phyloP scores from a whole-genome alignment of 371 early-diverging fungal species.

The Apophysomyces variabilis region DNA sequence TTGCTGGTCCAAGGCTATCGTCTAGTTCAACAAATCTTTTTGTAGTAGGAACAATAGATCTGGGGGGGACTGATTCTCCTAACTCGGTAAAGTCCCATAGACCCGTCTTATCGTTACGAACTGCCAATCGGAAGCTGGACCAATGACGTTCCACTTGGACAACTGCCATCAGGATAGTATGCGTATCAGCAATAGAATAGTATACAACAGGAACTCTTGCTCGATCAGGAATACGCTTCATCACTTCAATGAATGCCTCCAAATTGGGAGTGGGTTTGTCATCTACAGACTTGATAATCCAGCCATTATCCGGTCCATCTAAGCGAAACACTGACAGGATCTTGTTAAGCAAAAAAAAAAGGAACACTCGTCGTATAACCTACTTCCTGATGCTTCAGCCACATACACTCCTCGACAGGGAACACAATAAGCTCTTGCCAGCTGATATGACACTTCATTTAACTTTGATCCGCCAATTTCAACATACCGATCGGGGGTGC shows the following conservation, averaged over 20 bases:
- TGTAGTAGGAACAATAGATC: conserved; percentile 56
- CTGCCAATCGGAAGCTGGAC: conserved; percentile 76
- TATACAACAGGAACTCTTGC: conserved; percentile 81
- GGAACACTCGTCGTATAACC: conserved; percentile 14
- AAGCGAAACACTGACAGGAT: conserved; percentile 67
- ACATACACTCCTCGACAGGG: conserved; percentile 90
- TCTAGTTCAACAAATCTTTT: conserved; percentile 62
- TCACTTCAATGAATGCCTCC: conserved; percentile 77
- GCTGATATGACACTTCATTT: conserved; percentile 88
- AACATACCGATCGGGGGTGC: conserved; percentile 78
- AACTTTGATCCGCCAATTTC: conserved; percentile 90
- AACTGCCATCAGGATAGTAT: conserved; percentile 73
- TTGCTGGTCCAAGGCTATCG: conserved; percentile 60
- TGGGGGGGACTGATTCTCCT: conserved; percentile 30
- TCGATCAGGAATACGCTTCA: conserved; percentile 77
- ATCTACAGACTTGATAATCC: conserved; percentile 78
- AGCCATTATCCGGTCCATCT: conserved; percentile 80
- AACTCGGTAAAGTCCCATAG: conserved; percentile 80
- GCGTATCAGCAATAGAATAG: conserved; percentile 80
- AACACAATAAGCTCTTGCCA: conserved; percentile 81
- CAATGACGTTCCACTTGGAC: conserved; percentile 83
- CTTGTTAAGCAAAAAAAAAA: background rate
- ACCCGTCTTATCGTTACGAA: conserved; percentile 79
- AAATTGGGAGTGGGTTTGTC: conserved; percentile 73
- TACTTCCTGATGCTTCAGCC: conserved; percentile 59